phyloP scores from a whole-genome alignment of 805 yeast species.

The Wickerhamia fluorescens region DNA sequence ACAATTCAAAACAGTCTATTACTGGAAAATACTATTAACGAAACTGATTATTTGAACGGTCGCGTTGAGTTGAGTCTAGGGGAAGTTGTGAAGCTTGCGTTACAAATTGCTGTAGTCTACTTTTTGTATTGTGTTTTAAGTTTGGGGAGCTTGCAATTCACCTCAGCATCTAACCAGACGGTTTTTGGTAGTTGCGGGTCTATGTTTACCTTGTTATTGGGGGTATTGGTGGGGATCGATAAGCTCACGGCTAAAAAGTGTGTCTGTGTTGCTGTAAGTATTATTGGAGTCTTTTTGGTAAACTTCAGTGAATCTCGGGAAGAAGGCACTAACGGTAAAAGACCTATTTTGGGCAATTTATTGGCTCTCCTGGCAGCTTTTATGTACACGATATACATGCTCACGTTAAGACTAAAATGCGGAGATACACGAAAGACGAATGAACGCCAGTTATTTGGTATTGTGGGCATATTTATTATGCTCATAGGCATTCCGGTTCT shows the following conservation, averaged over 20 bases:
- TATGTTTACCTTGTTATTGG: slow-evolving; percentile 42
- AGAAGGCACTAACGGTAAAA: slow-evolving; percentile 18
- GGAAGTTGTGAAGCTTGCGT: slow-evolving; percentile 31
- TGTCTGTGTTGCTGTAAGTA: slow-evolving; percentile 37
- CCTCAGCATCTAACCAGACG: slow-evolving; percentile 48
- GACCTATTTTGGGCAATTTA: slow-evolving; percentile 38
- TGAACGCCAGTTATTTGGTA: slow-evolving; percentile 42
- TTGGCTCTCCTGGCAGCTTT: slow-evolving; percentile 42
- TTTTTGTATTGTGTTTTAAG: slow-evolving; percentile 33
- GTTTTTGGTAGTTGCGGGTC: slow-evolving; percentile 46
- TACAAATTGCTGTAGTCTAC: slow-evolving; percentile 36
- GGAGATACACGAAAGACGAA: slow-evolving; percentile 40
- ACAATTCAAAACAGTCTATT: too few species aligned
- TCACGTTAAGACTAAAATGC: slow-evolving; percentile 36
- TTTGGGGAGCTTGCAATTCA: slow-evolving; percentile 38
- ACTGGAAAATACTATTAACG: slow-evolving; percentile 3
- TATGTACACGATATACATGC: slow-evolving; percentile 39
- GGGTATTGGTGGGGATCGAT: slow-evolving; percentile 36
- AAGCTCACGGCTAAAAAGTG: slow-evolving; percentile 34
- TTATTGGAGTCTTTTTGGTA: slow-evolving; percentile 40
- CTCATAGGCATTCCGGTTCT: slow-evolving; percentile 35
- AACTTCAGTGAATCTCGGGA: slow-evolving; percentile 26
- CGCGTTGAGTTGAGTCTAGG: slow-evolving; percentile 13
- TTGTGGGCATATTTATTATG: slow-evolving; percentile 38
- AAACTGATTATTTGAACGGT: slow-evolving; percentile 2